phyloP scores from a whole-genome alignment of 2,329 filamentous ascomycete species.

The Cytospora paraplurivora region DNA sequence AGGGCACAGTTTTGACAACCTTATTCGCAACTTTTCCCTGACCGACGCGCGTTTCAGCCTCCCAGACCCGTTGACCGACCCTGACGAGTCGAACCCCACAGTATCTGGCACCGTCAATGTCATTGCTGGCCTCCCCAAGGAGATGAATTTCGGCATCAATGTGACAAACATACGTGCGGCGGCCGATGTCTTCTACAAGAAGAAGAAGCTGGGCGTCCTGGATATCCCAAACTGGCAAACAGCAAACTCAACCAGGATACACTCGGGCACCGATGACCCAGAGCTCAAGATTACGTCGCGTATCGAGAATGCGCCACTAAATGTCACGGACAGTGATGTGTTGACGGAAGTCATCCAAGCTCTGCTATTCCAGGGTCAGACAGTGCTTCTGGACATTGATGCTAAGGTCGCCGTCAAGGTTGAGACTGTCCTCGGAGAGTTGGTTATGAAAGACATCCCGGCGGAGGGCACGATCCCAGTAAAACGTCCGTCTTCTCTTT shows the following conservation, averaged over 20 bases:
- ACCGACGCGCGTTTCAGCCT: conserved; percentile 83
- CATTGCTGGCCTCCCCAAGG: conserved; percentile 74
- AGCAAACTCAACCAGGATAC: conserved; percentile 75
- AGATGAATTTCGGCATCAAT: conserved; percentile 83
- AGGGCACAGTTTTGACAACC: conserved; percentile 75
- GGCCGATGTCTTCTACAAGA: conserved; percentile 79
- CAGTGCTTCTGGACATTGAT: conserved; percentile 72
- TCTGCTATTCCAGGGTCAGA: conserved; percentile 72
- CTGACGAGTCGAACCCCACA: conserved; percentile 70
- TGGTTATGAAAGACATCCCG: conserved; percentile 82
- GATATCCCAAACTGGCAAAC: conserved; percentile 80
- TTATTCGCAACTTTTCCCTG: conserved; percentile 87
- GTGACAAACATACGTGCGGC: conserved; percentile 76
- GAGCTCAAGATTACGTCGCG: conserved; percentile 73
- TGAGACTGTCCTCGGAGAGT: conserved; percentile 76
- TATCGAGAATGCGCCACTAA: conserved; percentile 77
- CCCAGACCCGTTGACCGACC: conserved; percentile 78
- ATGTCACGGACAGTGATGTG: conserved; percentile 77
- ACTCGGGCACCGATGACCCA: conserved; percentile 59
- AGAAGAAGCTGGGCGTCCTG: conserved; percentile 76
- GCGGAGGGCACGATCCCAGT: conserved; percentile 84
- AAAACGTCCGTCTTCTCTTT: conserved; percentile 81
- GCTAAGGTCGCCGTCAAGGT: conserved; percentile 83
- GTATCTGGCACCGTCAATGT: conserved; percentile 85
- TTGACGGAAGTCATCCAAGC: conserved; percentile 81